phyloP scores from a whole-genome alignment of 169 alveolate genomes.

The Eimeria falciformis region DNA sequence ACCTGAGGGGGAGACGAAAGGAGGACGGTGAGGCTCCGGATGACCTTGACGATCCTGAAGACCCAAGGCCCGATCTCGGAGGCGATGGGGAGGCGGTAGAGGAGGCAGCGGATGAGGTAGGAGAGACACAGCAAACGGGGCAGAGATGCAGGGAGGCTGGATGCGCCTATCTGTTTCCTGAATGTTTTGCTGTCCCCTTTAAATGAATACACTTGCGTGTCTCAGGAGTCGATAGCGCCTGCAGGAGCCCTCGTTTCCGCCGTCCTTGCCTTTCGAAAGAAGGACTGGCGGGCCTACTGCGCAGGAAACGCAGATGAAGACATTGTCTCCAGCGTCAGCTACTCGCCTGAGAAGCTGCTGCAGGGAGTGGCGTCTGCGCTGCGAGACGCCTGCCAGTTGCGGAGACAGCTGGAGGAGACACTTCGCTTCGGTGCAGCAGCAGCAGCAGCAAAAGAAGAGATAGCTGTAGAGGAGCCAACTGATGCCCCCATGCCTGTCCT shows the following conservation, averaged over 20 bases:
- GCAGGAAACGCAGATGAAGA: constrained; percentile 15
- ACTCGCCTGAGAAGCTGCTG: constrained; percentile 8
- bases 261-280: neutral
- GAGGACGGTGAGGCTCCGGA: constrained; percentile 2
- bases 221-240: neutral
- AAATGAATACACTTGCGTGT: neutral
- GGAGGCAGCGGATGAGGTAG: neutral
- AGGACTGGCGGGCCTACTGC: constrained; percentile 32
- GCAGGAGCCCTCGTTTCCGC: neutral
- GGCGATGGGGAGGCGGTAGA: neutral
- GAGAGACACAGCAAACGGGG: neutral
- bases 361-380: constrained; percentile 32
- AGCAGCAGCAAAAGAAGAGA: neutral
- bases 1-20: neutral
- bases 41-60: neutral
- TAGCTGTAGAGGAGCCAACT: constrained; percentile 20
- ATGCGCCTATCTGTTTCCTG: neutral
- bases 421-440: neutral
- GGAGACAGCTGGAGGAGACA: constrained; percentile 13
- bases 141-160: constrained; percentile 7
- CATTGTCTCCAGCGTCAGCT: neutral
- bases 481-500: constrained; percentile 21
- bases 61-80: neutral
- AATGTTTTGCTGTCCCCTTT: neutral
- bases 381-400: constrained; percentile 56